These are phyloP conservation scores for Penicillium freii DNA, from an alignment of 2,329 filamentous ascomycete genomes.

Conservation along the genomic window DNA sequence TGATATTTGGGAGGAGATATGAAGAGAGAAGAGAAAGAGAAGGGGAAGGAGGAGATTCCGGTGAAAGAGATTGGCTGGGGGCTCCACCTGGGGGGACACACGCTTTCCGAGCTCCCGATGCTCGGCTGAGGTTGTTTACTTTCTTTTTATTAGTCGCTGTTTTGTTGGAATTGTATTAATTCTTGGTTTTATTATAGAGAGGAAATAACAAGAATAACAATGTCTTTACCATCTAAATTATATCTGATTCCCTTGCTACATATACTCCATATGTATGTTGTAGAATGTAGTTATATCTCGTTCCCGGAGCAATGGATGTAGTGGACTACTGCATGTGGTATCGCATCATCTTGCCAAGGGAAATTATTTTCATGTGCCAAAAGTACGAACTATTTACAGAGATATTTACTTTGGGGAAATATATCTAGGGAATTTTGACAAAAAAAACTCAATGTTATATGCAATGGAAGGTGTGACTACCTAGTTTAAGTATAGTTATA, in stretches of 20 bases:
- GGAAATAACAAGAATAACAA: too few species aligned
- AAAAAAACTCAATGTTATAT: background rate
- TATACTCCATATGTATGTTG: too few species aligned
- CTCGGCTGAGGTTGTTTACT: constrained; percentile 11
- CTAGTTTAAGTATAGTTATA: too few species aligned
- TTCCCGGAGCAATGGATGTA: background rate
- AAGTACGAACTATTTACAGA: background rate
- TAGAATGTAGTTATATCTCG: too few species aligned
- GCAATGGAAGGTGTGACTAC: background rate
- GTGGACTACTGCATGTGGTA: background rate
- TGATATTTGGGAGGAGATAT: constrained; percentile 6
- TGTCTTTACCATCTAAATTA: background rate
- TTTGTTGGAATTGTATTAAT: background rate
- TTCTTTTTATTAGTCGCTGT: background rate
- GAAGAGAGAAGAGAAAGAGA: constrained; percentile 24
- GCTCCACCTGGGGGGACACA: constrained; percentile 3
- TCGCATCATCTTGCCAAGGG: background rate
- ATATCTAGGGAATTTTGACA: background rate
- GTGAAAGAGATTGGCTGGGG: constrained; percentile 12
- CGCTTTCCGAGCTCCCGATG: constrained; percentile 21
- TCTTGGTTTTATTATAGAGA: background rate
- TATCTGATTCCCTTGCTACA: background rate
- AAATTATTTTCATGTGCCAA: background rate
- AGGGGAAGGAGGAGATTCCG: constrained; percentile 14
- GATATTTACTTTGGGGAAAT: background rate